These are phyloP conservation scores for Echeveria elegans DNA, from an alignment of 164 flowering plant genomes.

Conservation along the genomic window DNA sequence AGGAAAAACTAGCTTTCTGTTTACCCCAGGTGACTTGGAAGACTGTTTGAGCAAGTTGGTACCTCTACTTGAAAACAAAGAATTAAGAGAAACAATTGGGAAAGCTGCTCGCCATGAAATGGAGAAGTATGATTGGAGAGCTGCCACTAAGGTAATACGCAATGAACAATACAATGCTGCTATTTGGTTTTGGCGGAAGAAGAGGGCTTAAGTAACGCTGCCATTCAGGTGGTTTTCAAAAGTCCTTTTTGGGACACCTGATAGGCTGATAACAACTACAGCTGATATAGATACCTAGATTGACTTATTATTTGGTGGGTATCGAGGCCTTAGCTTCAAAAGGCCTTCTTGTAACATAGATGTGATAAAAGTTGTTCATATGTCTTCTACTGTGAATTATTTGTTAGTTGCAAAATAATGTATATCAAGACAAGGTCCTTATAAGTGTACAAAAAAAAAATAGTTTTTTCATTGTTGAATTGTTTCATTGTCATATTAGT, in stretches of 20 bases:
- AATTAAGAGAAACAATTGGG: constrained; percentile 66
- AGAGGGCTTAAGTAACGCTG: constrained; percentile 52
- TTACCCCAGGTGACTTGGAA: constrained; percentile 66
- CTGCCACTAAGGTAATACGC: constrained; percentile 73
- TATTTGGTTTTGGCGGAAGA: constrained; percentile 95
- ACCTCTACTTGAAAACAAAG: constrained; percentile 39
- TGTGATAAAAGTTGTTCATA: neutral
- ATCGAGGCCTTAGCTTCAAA: neutral
- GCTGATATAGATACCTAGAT: neutral
- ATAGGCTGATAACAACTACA: neutral
- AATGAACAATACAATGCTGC: constrained; percentile 93
- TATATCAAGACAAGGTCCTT: neutral
- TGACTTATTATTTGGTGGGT: neutral
- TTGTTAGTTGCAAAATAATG: neutral
- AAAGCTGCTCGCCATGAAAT: constrained; percentile 76
- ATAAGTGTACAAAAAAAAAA: constrained; percentile 1
- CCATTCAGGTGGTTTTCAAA: constrained; percentile 25
- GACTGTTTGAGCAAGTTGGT: constrained; percentile 76
- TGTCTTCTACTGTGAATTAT: neutral
- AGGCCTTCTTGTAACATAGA: neutral
- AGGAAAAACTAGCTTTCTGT: constrained; percentile 72
- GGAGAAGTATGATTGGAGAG: constrained; percentile 93
- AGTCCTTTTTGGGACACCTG: neutral
- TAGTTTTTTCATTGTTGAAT: too few species aligned
- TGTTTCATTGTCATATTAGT: too few species aligned